phyloP scores from a whole-genome alignment of 257 asterid genomes.

The Mitragyna speciosa region DNA sequence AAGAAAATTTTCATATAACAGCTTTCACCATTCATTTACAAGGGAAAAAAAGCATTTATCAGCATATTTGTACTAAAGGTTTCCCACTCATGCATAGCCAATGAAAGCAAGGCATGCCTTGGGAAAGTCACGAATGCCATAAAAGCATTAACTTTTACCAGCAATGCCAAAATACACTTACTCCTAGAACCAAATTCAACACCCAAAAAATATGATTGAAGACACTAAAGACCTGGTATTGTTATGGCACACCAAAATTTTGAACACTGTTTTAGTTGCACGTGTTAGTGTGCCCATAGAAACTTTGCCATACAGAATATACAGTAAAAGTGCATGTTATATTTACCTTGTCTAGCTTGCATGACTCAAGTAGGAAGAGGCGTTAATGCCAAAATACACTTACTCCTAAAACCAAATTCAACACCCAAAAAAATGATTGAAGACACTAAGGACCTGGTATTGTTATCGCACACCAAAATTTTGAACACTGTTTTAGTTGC shows the following conservation, averaged over 20 bases:
- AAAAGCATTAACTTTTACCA: no score
- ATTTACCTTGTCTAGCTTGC: conserved; percentile 50
- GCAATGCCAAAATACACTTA: neutral
- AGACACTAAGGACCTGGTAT: neutral
- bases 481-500: neutral
- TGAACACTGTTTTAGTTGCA: neutral
- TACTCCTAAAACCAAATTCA: no score
- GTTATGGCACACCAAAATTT: neutral
- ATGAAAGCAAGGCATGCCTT: neutral
- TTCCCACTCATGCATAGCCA: neutral
- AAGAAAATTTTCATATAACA: neutral
- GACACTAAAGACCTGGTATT: neutral
- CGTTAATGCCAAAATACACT: no score
- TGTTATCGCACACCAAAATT: neutral
- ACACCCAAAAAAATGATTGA: neutral
- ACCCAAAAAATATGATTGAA: neutral
- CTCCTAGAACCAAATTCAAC: neutral
- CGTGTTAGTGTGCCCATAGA: neutral
- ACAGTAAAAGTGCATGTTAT: neutral
- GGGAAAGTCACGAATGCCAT: neutral
- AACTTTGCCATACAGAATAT: neutral
- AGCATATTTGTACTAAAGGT: neutral
- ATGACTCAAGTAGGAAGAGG: conserved; percentile 44
- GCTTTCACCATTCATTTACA: neutral
- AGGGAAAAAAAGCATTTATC: neutral